These are phyloP conservation scores for Candida xyloterini DNA, from an alignment of 805 yeast genomes.

Conservation along the genomic window DNA sequence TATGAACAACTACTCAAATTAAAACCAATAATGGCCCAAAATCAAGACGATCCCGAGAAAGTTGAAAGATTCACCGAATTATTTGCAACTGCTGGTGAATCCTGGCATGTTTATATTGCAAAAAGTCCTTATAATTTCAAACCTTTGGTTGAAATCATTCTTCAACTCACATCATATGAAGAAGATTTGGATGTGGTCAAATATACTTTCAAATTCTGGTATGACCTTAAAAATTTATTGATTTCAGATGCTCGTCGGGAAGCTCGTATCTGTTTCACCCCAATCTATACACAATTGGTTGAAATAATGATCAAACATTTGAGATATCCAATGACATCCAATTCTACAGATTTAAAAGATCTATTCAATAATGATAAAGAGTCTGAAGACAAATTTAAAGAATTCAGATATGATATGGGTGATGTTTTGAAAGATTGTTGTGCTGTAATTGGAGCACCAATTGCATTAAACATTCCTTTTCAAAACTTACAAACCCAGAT, in stretches of 20 bases:
- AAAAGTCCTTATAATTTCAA: slow-evolving; percentile 65
- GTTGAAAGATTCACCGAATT: slow-evolving; percentile 70
- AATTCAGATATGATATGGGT: slow-evolving; percentile 94
- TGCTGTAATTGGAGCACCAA: slow-evolving; percentile 76
- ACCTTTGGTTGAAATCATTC: slow-evolving; percentile 68
- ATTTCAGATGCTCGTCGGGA: slow-evolving; percentile 54
- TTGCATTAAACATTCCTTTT: slow-evolving; percentile 70
- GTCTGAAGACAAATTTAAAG: slow-evolving; percentile 88
- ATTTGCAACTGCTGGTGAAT: slow-evolving; percentile 89
- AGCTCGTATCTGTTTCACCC: slow-evolving; percentile 48
- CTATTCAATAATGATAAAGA: slow-evolving; percentile 69
- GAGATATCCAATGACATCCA: slow-evolving; percentile 58
- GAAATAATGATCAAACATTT: slow-evolving; percentile 64
- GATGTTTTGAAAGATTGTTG: slow-evolving; percentile 97
- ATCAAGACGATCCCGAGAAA: slow-evolving; percentile 58
- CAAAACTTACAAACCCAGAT: slow-evolving; percentile 46
- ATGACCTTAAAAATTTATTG: slow-evolving; percentile 68
- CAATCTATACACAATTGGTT: slow-evolving; percentile 56
- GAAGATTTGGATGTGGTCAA: slow-evolving; percentile 86
- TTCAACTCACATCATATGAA: slow-evolving; percentile 68
- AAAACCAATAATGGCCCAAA: slow-evolving; percentile 47
- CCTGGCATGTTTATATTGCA: slow-evolving; percentile 89
- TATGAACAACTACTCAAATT: slow-evolving; percentile 66
- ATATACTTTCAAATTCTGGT: slow-evolving; percentile 93
- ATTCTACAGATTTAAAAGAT: slow-evolving; percentile 37